These are phyloP conservation scores for Myochromella boudieri DNA, from an alignment of 768 basidiomycete genomes.

Conservation along the genomic window DNA sequence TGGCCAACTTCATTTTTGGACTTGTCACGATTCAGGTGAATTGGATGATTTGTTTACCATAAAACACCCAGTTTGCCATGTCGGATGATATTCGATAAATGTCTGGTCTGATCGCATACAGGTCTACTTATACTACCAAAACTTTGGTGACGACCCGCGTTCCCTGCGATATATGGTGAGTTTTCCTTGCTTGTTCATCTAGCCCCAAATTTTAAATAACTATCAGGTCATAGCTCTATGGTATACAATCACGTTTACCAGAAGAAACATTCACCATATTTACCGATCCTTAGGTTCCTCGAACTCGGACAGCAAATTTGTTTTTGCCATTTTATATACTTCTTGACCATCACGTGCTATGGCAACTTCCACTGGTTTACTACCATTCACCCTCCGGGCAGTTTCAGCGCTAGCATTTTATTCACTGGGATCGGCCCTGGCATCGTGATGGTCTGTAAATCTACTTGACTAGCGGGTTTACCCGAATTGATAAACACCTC, in stretches of 20 bases:
- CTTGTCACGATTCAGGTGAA: not conserved
- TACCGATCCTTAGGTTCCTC: not conserved
- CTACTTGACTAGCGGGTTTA: not conserved
- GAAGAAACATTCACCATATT: not conserved
- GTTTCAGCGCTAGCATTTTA: not conserved
- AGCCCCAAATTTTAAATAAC: not conserved
- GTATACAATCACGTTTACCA: not conserved
- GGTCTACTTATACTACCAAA: constrained; percentile 5
- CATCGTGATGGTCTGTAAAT: not conserved
- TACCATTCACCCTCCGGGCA: not conserved
- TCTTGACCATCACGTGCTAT: not conserved
- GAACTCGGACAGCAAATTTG: not conserved
- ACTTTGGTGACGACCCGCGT: not conserved
- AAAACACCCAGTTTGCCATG: too few relatives aligned
- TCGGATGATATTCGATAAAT: not conserved
- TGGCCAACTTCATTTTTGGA: not conserved
- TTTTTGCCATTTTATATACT: not conserved
- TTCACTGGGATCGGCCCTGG: not conserved
- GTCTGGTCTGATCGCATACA: not conserved
- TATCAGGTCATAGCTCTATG: not conserved
- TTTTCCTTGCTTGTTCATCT: not conserved
- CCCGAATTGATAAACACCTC: not conserved
- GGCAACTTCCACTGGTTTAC: not conserved
- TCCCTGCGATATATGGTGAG: not conserved
- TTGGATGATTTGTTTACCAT: not conserved